These are phyloP conservation scores for Pyracantha coccinea DNA, from an alignment of 331 rosid genomes.

Conservation along the genomic window DNA sequence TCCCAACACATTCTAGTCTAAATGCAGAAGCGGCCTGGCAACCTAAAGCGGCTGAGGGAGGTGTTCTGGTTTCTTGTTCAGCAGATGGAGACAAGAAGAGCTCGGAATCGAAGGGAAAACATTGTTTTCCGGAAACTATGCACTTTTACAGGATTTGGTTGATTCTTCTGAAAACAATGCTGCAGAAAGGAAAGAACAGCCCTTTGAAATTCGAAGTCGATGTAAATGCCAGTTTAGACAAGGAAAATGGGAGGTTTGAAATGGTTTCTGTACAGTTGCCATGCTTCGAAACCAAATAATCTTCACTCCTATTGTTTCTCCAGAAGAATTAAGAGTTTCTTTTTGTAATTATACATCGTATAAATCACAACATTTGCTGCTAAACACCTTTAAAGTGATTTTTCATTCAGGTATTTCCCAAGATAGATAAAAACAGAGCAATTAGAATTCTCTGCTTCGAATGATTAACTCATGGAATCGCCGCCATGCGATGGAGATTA, in stretches of 20 bases:
- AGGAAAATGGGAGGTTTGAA: constrained; percentile 66
- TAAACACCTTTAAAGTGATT: neutral
- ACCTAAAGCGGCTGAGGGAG: constrained; percentile 12
- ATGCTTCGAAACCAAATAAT: constrained; percentile 30
- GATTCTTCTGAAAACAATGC: constrained; percentile 53
- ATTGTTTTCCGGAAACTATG: constrained; percentile 2
- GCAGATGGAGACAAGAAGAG: constrained; percentile 11
- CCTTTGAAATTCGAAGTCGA: constrained; percentile 52
- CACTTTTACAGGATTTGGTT: constrained; percentile 54
- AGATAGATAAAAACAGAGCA: too few species aligned
- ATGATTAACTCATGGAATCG: too few species aligned
- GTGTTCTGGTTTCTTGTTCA: constrained; percentile 20
- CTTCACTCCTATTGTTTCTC: neutral
- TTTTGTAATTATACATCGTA: too few species aligned
- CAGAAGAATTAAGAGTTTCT: neutral
- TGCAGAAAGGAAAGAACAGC: constrained; percentile 58
- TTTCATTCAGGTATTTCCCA: too few species aligned
- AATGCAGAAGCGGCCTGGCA: neutral
- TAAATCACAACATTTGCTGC: neutral
- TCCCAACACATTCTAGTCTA: constrained; percentile 2
- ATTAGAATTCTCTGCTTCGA: too few species aligned
- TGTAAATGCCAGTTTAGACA: constrained; percentile 37
- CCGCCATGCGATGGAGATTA: neutral
- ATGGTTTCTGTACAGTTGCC: constrained; percentile 55
- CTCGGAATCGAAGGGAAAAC: constrained; percentile 19